phyloP scores from a whole-genome alignment of 177 flowering plant genomes.

The Vitis hybrid region DNA sequence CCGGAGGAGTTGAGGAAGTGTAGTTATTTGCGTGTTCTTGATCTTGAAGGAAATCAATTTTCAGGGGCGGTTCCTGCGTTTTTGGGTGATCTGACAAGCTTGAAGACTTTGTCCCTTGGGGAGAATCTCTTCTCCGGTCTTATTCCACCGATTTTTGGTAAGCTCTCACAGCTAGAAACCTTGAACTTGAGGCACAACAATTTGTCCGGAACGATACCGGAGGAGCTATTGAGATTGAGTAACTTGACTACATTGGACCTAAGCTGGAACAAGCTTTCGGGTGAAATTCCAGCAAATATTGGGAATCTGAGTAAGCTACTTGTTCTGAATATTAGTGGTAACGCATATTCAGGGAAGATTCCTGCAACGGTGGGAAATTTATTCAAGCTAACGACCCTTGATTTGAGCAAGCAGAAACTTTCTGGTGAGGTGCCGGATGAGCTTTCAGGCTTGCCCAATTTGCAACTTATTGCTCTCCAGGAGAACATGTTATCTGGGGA shows the following conservation, averaged over 20 bases:
- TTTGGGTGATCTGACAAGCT: constrained; percentile 32
- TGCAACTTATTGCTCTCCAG: constrained; percentile 51
- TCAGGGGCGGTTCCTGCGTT: constrained; percentile 46
- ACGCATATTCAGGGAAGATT: constrained; percentile 46
- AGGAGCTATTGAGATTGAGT: constrained; percentile 30
- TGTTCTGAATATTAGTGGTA: constrained; percentile 50
- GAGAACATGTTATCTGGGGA: constrained; percentile 56
- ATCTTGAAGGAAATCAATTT: constrained; percentile 52
- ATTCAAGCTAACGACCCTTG: constrained; percentile 42
- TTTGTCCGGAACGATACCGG: constrained; percentile 41
- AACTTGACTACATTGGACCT: constrained; percentile 52
- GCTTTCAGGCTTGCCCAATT: constrained; percentile 55
- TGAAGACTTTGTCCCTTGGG: constrained; percentile 31
- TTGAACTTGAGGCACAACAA: constrained; percentile 42
- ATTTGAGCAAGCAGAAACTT: constrained; percentile 61
- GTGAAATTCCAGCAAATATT: constrained; percentile 35
- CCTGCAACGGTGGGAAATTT: constrained; percentile 49
- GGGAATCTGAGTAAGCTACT: constrained; percentile 37
- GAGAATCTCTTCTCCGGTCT: constrained; percentile 48
- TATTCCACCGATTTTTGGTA: constrained; percentile 37
- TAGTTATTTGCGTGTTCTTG: constrained; percentile 35
- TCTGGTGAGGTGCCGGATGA: constrained; percentile 62
- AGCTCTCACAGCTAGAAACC: constrained; percentile 32
- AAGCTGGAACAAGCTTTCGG: constrained; percentile 49
- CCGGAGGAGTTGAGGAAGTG: constrained; percentile 49